Evolutionary conservation across 805 yeast genomes (phyloP), one percentile per base, ranked within the genome.

Genomic region (Huiozyma naganishii): DNA sequence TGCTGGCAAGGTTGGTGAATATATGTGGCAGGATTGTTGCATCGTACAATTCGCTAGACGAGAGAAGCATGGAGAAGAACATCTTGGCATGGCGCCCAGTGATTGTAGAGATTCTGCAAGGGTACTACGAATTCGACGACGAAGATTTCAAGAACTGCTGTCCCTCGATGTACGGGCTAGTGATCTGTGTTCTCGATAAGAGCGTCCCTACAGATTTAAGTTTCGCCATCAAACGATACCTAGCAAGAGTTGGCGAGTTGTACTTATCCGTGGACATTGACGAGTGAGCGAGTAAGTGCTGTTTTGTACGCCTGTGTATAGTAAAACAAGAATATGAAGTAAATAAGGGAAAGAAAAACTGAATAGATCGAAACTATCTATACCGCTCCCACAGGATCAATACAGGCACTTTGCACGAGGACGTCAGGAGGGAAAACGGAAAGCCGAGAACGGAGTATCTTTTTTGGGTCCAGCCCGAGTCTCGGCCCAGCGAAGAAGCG

Each of bases 81-180:
- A 78, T 90, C 37, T 71, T 76, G 12, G 80, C 94, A 4, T 83
- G 97, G 94, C 73, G 83, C 54, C 97, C 97, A 0, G 97, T 92
- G 13, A 87, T 90, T 35, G 82, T 85, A 32, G 95, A 84, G 59
- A 83, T 92, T 27, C 67, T 82, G 49, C 88, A 83, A 59, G 96
- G 95, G 3, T 82, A 80, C 55, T 76, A 77, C 39, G 84, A 80
- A 55, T 72, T 92, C 51, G 84, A 83, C 52, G 84, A 79, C 41
- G 75, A 67, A 1, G 95, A 87, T 60, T 87, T 86, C 59, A 59
- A 59, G 32, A 61, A 61, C 42, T 70, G 76, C 54, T 72, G 83
- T 52, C 78, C 86, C 0, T 68, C 61, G 13, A 73, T 82, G 67
- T 83, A 81, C 61, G 71, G 69, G 32, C 65, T 77, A 41, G 77